Evolutionary conservation across 805 yeast genomes (phyloP), one percentile per base, ranked within the genome.

Genomic region (Nakazawaea ernobii): DNA sequence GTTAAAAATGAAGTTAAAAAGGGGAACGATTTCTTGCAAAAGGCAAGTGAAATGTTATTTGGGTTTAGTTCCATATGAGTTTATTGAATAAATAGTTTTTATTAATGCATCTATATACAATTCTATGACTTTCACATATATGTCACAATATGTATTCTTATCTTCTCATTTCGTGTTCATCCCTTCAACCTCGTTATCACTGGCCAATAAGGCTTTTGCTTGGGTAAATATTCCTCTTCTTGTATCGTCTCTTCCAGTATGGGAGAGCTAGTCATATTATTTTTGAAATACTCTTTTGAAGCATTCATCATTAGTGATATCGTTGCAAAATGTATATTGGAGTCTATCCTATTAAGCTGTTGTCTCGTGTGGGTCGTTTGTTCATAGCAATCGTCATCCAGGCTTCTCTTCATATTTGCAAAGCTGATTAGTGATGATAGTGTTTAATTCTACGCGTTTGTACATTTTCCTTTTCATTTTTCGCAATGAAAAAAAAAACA

Each of bases 141-240:
- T n/a, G 5, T 20, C 24, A 20, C 24, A 20, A 5, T 5, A 20
- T 20, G 24, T n/a, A 20, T 20, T 20, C 24, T 20, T 20, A 20
- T 20, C 24, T 5, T 5, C 5, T 20, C 24, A 20, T 3, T 20
- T 20, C 24, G 5, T 20, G 24, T 30, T 46, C 39, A 36, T 14
- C 33, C 29, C 33, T 35, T 17, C 9, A 48, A 10, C 24, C 41
- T 39, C 9, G 51, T 44, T 14, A 48, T 9, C 30, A 29, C 32
- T 3, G 51, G 51, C 51, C 51, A 48, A 32, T 35, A 48, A 32
- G 51, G 48, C 30, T 30, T 10, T 33, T 33, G 45, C 13, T 43
- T 45, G 11, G 38, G 13, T 13, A 11, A 4, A 5, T 24, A 33
- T 8, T 27, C 39, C 11, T 39, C 39, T 17, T 26, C 13, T 11